phyloP scores from a whole-genome alignment of 2,329 filamentous ascomycete species.

The Tolypocladium capitatum region DNA sequence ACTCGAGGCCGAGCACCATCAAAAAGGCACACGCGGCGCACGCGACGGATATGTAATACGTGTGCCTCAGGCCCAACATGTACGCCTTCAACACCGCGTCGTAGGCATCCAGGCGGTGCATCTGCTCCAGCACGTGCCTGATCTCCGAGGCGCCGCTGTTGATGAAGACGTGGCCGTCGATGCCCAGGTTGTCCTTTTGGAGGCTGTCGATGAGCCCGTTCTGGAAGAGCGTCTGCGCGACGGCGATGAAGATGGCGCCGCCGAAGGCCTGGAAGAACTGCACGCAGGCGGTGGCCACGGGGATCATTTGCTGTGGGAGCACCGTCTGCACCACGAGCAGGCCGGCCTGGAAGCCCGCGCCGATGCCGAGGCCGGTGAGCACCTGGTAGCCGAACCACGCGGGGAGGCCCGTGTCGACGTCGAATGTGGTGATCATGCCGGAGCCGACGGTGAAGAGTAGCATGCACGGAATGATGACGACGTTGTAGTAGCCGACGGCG shows the following conservation, averaged over 20 bases:
- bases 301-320: slow-evolving; percentile 32
- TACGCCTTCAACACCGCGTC: slow-evolving; percentile 33
- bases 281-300: slow-evolving; percentile 36
- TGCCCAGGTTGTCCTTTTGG: slow-evolving; percentile 23
- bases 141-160: slow-evolving; percentile 40
- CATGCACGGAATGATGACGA: slow-evolving; percentile 27
- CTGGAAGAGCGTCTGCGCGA: slow-evolving; percentile 54
- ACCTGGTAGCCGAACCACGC: slow-evolving; percentile 48
- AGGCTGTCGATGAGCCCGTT: slow-evolving; percentile 47
- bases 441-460: slow-evolving; percentile 30
- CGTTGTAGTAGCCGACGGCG: slow-evolving; percentile 27
- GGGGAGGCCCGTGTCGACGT: slow-evolving; percentile 28
- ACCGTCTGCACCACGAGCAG: slow-evolving; percentile 39
- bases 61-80: slow-evolving; percentile 33
- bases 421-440: slow-evolving; percentile 42
- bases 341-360: slow-evolving; percentile 33
- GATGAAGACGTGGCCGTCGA: slow-evolving; percentile 35
- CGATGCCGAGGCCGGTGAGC: slow-evolving; percentile 39
- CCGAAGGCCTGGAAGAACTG: slow-evolving; percentile 53
- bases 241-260: slow-evolving; percentile 50
- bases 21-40: slow-evolving; percentile 33
- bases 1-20: slow-evolving; percentile 29
- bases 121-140: slow-evolving; percentile 24
- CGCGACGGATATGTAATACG: slow-evolving; percentile 38
- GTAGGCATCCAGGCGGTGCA: slow-evolving; percentile 27